A percentile compares a stretch with the other conserved stretches of the same genome.
Conservation (phyloP, 176 grass and related monocot species). For the Carex cristatella region DNA sequence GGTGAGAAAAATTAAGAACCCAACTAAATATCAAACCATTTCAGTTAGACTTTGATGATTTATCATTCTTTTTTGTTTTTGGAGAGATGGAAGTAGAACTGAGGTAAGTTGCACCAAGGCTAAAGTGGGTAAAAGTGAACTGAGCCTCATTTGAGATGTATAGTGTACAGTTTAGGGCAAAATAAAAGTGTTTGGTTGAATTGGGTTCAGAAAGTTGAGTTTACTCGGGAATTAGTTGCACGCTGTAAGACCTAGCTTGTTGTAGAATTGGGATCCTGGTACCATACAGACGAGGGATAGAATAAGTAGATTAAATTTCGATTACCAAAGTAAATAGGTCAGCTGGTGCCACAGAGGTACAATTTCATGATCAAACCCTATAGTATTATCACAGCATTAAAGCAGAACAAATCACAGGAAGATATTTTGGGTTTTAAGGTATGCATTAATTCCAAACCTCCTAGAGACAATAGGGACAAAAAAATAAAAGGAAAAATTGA, state of each 20-base stretch:
- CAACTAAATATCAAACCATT: not conserved
- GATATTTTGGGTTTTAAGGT: not conserved
- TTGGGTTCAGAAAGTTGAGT: not conserved
- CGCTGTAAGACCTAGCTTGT: not conserved
- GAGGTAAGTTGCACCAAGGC: not conserved
- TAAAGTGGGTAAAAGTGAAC: not conserved
- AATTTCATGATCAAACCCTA: not conserved
- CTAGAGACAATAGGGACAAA: conserved; percentile 9
- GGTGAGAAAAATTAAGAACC: not conserved
- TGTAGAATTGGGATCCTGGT: not conserved
- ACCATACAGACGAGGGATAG: not conserved
- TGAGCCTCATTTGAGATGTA: not conserved
- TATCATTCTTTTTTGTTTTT: not conserved
- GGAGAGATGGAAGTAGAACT: not conserved
- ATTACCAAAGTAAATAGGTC: not conserved
- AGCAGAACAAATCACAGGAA: not conserved
- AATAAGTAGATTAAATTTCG: not conserved
- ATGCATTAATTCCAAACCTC: not conserved
- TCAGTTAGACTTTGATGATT: not conserved
- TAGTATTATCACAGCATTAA: not conserved
- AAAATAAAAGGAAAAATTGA: conserved; percentile 17
- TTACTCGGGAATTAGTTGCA: not conserved
- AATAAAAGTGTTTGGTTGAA: not conserved
- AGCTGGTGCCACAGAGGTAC: not conserved
- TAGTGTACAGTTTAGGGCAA: not conserved